These are phyloP conservation scores for Silybum marianum DNA, from an alignment of 129 eudicot genomes.

Conservation along the genomic window DNA sequence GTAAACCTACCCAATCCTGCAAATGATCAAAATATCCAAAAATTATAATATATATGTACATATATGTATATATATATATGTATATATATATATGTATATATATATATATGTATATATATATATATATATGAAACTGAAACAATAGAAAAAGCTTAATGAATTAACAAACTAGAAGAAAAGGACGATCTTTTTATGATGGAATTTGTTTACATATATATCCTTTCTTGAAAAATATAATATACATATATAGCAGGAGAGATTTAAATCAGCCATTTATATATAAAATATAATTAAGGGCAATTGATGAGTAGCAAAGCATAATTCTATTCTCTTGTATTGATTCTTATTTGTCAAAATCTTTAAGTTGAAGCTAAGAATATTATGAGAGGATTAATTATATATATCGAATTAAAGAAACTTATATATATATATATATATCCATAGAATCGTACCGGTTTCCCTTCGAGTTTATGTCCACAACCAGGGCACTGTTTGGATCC, in stretches of 20 bases:
- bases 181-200: conserved; percentile 26
- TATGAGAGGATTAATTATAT: conserved; percentile 27
- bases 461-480: conserved; percentile 96
- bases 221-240: conserved; percentile 7
- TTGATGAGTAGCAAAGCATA: conserved; percentile 23
- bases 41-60: not conserved
- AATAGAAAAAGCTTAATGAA: not conserved
- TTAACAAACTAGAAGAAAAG: conserved; percentile 20
- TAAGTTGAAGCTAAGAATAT: conserved; percentile 65
- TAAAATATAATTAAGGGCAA: not conserved
- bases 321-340: conserved; percentile 49
- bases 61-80: not conserved
- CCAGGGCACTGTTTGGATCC: conserved; percentile 98
- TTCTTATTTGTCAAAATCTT: conserved; percentile 56
- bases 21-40: conserved; percentile 4
- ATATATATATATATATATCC: not conserved
- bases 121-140: not conserved
- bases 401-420: not conserved
- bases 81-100: no score
- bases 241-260: conserved; percentile 12
- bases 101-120: not conserved
- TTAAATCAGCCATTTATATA: not conserved
- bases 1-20: conserved; percentile 98
- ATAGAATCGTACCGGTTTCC: conserved; percentile 71
- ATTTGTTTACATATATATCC: conserved; percentile 11